Conservation (phyloP, 805 yeast genomes). For the Saturnispora zaruensis region DNA sequence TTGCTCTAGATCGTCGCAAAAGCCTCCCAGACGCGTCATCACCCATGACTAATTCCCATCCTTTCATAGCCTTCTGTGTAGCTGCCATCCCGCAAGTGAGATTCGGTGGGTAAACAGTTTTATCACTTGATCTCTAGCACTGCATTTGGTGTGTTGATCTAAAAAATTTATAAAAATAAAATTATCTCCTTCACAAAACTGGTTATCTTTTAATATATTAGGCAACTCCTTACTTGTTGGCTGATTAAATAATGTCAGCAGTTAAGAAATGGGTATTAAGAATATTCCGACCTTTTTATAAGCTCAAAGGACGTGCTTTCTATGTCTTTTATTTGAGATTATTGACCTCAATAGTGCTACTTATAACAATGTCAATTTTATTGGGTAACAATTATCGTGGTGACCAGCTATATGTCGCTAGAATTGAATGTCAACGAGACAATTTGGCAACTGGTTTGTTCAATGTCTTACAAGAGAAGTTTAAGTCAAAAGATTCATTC, state of each 20-base stretch:
- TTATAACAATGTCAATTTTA: constrained; percentile 3
- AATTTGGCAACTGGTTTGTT: constrained; percentile 49
- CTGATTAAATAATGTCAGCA: not conserved
- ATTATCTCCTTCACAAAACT: not conserved
- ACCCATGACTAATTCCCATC: constrained; percentile 29
- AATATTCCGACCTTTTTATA: constrained; percentile 20
- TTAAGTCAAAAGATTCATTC: constrained; percentile 20
- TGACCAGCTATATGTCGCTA: constrained; percentile 5
- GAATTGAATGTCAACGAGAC: constrained; percentile 42
- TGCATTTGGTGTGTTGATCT: not conserved
- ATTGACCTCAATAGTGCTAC: not conserved
- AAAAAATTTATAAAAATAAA: not conserved
- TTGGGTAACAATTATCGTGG: constrained; percentile 1
- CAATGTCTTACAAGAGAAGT: constrained; percentile 29
- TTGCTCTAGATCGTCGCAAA: not conserved
- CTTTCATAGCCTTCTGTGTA: constrained; percentile 23
- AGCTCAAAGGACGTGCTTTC: constrained; percentile 22
- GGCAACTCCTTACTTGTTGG: not conserved
- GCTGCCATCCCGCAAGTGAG: constrained; percentile 21
- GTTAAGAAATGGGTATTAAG: not conserved
- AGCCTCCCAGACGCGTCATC: constrained; percentile 2
- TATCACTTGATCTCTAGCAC: not conserved
- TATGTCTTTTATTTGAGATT: constrained; percentile 18
- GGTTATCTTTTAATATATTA: not conserved
- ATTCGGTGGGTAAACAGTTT: not conserved